Base-by-base conservation (phyloP, 2,329 filamentous ascomycete genomes). In the Colletotrichum abscissum region DNA sequence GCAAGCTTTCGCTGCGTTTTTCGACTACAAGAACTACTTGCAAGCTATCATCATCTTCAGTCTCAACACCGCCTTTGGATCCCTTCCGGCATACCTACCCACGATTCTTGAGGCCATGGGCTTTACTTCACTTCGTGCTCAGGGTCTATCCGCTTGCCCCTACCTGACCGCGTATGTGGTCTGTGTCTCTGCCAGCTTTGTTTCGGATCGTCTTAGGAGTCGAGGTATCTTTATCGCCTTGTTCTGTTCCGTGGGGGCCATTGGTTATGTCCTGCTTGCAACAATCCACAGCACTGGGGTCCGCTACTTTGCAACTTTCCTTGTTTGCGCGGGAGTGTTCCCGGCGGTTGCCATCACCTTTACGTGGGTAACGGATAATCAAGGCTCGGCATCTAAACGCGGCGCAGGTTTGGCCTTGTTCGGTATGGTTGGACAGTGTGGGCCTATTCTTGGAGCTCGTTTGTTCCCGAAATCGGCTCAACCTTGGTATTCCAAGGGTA, bases 101-200 rank as follows among this genome's bases (percentile, higher is more conserved):
- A 88, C 89, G 2, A 91, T 93, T 75, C 83, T 93, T 16, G 82
- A 86, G 62, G 85, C 89, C 67, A 93, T 95, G 90, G 92, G 93
- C 11, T 94, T 92, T 81, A 88, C 87, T 0, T 84, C 87, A 16
- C 87, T 94, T 73, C 85, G 91, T 71, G 91, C 93, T 0, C 93
- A 95, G 81, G 93, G 92, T 1, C 86, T 95, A 14, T 92, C 92
- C 0, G 92, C 92, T 0, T 92, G 92, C 1, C 92, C 92, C 0
- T 94, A 92, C 80, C 90, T 94, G 76, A 81, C 93, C 19, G 88
- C 92, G 1, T 94, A 92, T 78, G 76, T 93, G 14, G 81, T 91
- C 26, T 92, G 90, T 57, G 87, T 94, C 72, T 77, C 78, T 11
- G 89, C 89, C 1, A 91, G 91, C 5, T 92, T 86, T 79, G 79